Percentiles rank a stretch among this genome's conserved stretches.
These are phyloP conservation scores for Trichoderma cornu-damae DNA, from an alignment of 2,329 filamentous ascomycete genomes.

Conservation along the genomic window DNA sequence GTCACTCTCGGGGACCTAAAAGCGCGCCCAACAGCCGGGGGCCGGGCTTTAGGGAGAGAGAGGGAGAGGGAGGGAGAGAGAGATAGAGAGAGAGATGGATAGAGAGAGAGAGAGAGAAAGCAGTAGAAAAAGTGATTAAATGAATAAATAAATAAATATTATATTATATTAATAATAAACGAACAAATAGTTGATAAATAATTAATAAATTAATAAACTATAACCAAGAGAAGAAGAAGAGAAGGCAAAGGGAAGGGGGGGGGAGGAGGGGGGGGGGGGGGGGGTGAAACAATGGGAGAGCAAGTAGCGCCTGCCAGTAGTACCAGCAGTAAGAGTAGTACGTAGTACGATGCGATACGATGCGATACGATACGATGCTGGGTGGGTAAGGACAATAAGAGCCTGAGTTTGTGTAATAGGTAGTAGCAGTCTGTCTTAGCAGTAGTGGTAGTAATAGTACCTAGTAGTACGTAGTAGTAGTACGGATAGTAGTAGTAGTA, in stretches of 20 bases:
- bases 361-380: no score
- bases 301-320: not conserved
- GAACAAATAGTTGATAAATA: no score
- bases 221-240: not conserved
- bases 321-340: not conserved
- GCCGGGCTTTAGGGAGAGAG: not conserved
- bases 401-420: no score
- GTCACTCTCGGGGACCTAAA: not conserved
- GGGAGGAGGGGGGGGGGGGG: no score
- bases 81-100: not conserved
- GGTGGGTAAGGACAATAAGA: no score
- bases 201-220: not conserved
- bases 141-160: no score
- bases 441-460: no score
- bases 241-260: no score
- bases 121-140: no score
- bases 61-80: not conserved
- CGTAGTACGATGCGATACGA: not conserved
- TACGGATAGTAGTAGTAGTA: not conserved
- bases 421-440: no score
- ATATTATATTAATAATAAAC: no score
- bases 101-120: not conserved
- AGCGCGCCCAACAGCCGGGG: not conserved
- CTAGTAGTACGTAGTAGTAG: not conserved
- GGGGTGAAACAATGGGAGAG: not conserved